Percentiles rank a stretch among this genome's conserved stretches.
Evolutionary conservation across 768 basidiomycete species (phyloP).

Genomic region (Harrya chromipes): DNA sequence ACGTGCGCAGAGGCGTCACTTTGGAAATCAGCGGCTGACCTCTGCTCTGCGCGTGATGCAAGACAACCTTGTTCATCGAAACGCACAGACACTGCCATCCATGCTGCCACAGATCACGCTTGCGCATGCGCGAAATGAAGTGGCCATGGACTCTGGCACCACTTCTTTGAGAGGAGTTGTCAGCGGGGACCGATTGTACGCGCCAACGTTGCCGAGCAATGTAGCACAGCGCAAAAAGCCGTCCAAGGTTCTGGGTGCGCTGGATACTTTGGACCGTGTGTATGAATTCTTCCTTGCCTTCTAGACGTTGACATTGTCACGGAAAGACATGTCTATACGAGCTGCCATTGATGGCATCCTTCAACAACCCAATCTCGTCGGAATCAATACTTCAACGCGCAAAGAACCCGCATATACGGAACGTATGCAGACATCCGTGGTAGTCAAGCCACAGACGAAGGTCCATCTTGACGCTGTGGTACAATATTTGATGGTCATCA

Average conservation of each 20-base stretch:
- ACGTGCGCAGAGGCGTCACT: conserved; percentile 56
- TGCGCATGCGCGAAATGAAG: conserved; percentile 24
- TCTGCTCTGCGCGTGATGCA: conserved; percentile 37
- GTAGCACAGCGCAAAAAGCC: conserved; percentile 7
- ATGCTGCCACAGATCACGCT: conserved; percentile 22
- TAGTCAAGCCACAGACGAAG: not conserved
- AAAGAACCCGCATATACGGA: not conserved
- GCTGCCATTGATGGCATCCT: conserved; percentile 31
- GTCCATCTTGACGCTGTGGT: conserved; percentile 6
- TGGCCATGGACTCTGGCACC: not conserved
- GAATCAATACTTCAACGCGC: conserved; percentile 7
- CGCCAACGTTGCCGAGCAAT: conserved; percentile 3
- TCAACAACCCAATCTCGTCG: conserved; percentile 22
- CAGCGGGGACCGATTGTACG: conserved; percentile 5
- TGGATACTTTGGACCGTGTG: conserved; percentile 29
- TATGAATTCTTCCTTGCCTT: conserved; percentile 3
- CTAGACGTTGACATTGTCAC: conserved; percentile 2
- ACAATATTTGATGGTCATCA: conserved; percentile 1
- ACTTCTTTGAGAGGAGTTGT: not conserved
- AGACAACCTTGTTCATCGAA: conserved; percentile 5
- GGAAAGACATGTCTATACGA: conserved; percentile 26
- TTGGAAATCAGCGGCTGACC: conserved; percentile 55
- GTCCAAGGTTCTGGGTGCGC: conserved; percentile 23
- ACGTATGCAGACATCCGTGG: not conserved
- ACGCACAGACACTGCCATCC: conserved; percentile 6